These are phyloP conservation scores for Paecilomyces variotii DNA, from an alignment of 2,329 filamentous ascomycete genomes.

Conservation along the genomic window DNA sequence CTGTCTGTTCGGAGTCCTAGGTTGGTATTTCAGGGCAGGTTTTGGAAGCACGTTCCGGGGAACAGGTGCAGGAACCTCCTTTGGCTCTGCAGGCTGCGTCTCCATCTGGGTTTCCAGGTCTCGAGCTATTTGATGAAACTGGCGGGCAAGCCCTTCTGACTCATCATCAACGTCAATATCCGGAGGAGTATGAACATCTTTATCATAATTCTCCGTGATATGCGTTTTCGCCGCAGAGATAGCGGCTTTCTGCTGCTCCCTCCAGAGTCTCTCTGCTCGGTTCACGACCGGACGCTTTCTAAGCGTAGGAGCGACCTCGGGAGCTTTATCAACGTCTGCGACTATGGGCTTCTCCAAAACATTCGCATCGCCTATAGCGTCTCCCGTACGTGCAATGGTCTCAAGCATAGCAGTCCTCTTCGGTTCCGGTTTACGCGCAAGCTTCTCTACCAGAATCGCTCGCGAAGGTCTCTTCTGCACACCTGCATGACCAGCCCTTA, in stretches of 20 bases:
- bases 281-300: constrained; percentile 35
- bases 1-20: constrained; percentile 24
- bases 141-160: constrained; percentile 33
- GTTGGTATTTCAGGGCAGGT: constrained; percentile 28
- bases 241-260: constrained; percentile 23
- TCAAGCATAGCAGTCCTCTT: constrained; percentile 26
- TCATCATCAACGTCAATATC: constrained; percentile 33
- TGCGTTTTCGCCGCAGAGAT: constrained; percentile 29
- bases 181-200: constrained; percentile 27
- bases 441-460: constrained; percentile 34
- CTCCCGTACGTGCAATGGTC: constrained; percentile 16
- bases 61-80: constrained; percentile 2
- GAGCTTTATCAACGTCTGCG: constrained; percentile 1
- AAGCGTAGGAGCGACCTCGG: constrained; percentile 6
- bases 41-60: constrained; percentile 14
- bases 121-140: constrained; percentile 36
- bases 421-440: constrained; percentile 24
- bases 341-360: constrained; percentile 7
- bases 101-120: constrained; percentile 26
- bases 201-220: constrained; percentile 26
- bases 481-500: constrained; percentile 20
- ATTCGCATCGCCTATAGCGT: constrained; percentile 1
- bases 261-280: constrained; percentile 31
- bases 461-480: constrained; percentile 27
- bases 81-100: constrained; percentile 15